Base-by-base conservation (phyloP, 192 early-diverging fungal species). In the Paraglomus brasilianum region DNA sequence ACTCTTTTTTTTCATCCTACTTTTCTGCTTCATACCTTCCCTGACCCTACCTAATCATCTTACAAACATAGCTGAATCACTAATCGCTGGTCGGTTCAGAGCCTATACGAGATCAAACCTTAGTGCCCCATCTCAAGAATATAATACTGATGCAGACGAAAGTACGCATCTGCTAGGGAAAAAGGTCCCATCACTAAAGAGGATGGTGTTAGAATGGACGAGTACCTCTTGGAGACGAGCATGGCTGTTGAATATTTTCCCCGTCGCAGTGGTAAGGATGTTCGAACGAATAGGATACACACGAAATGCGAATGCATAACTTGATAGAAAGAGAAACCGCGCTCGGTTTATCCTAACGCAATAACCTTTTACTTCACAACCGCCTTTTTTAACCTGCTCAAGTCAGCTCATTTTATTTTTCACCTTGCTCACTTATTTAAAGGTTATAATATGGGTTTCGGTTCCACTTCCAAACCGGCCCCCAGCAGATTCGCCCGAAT, bases 381-480 rank as follows among this genome's bases (percentile, higher is more conserved):
- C 5, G 44, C 66, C 17, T 46, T 74, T 2, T 30, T 46, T 1
- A 76, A 82, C 1, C 67, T 79, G 53, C 45, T 77, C 10, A 19
- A 78, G n/a, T 66, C 72, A 8, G 53, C 81, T 24, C 78, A 78
- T 0, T 57, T 74, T 24, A 60, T 75, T 66, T 52, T 70, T 5
- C 39, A 78, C 36, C n/a, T 85, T 85, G 19, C 50, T 88, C 30
- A 48, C 61, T 13, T 88, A 85, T 85, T 84, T 81, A 71, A 69
- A 3, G 79, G 87, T 57, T 85, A 85, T 46, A 74, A 87, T 41
- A 76, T 72, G 1, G 80, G 77, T 4, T 79, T 84, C 56, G 66
- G 72, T 55, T 65, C 69, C 19, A 64, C 70, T 47, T 46, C 52
- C 9, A 64, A 61, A 46, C 46, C 24, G 17, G 24, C 8, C 5